Conservation (phyloP, 2,329 filamentous ascomycete species). For the Sclerotiophoma versabilis region DNA sequence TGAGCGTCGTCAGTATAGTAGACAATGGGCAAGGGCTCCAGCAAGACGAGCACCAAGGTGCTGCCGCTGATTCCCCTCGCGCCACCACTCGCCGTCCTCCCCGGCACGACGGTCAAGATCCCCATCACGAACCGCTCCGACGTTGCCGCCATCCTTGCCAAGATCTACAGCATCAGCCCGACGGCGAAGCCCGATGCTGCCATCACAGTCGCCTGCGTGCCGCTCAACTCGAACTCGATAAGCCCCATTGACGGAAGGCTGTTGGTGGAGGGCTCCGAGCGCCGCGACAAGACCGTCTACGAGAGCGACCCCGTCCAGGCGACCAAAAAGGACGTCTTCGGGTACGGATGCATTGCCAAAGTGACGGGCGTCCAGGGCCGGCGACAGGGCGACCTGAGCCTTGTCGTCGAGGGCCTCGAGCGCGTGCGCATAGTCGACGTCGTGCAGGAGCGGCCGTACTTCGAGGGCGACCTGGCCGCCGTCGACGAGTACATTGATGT, state of each 20-base stretch:
- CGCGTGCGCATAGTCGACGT: slow-evolving; percentile 79
- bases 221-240: slow-evolving; percentile 77
- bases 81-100: slow-evolving; percentile 80
- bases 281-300: slow-evolving; percentile 50
- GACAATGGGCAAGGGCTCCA: slow-evolving; percentile 47
- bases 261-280: slow-evolving; percentile 70
- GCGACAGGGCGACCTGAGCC: slow-evolving; percentile 68
- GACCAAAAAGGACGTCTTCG: slow-evolving; percentile 71
- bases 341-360: slow-evolving; percentile 74
- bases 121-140: slow-evolving; percentile 84
- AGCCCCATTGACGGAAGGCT: slow-evolving; percentile 74
- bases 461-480: slow-evolving; percentile 79
- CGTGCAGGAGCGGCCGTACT: slow-evolving; percentile 80
- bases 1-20: neutral
- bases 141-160: slow-evolving; percentile 84
- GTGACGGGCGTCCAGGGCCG: slow-evolving; percentile 59
- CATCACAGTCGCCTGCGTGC: slow-evolving; percentile 86
- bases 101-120: slow-evolving; percentile 84
- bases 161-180: slow-evolving; percentile 79
- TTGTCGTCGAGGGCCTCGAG: slow-evolving; percentile 85
- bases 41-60: slow-evolving; percentile 46
- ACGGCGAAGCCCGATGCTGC: slow-evolving; percentile 68
- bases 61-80: slow-evolving; percentile 84
- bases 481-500: slow-evolving; percentile 68
- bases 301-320: slow-evolving; percentile 59